These are phyloP conservation scores for Camelina hispida DNA, from an alignment of 345 rosid genomes.

Conservation along the genomic window DNA sequence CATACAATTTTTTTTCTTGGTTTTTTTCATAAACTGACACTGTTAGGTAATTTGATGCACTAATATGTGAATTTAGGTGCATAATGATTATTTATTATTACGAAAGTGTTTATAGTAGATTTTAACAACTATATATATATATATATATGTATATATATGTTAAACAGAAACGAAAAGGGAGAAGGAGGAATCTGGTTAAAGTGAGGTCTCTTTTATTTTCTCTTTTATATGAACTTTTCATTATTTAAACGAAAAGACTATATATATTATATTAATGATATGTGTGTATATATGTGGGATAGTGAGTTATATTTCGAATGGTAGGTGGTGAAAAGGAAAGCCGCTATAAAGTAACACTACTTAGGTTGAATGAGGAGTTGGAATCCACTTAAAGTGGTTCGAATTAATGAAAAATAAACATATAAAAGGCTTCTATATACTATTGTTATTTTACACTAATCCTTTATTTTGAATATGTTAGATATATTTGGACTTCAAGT, in stretches of 20 bases:
- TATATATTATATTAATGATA: constrained; percentile 11
- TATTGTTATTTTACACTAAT: constrained; percentile 29
- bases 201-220: constrained; percentile 59
- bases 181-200: constrained; percentile 49
- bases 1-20: background rate
- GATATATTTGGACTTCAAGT: constrained; percentile 54
- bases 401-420: constrained; percentile 36
- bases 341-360: constrained; percentile 62
- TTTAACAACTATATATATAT: background rate
- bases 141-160: background rate
- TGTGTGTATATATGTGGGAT: constrained; percentile 21
- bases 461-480: constrained; percentile 32
- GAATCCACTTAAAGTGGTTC: constrained; percentile 80
- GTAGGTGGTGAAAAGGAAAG: constrained; percentile 92
- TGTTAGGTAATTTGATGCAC: background rate
- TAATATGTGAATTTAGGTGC: background rate
- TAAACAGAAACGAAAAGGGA: constrained; percentile 26
- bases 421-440: constrained; percentile 1
- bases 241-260: constrained; percentile 24
- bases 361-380: constrained; percentile 89
- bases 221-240: constrained; percentile 26
- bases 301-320: constrained; percentile 56
- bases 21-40: background rate
- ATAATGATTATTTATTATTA: background rate
- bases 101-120: background rate